These are phyloP conservation scores for Suhomyces xylopsoci DNA, from an alignment of 805 yeast genomes.

Conservation along the genomic window DNA sequence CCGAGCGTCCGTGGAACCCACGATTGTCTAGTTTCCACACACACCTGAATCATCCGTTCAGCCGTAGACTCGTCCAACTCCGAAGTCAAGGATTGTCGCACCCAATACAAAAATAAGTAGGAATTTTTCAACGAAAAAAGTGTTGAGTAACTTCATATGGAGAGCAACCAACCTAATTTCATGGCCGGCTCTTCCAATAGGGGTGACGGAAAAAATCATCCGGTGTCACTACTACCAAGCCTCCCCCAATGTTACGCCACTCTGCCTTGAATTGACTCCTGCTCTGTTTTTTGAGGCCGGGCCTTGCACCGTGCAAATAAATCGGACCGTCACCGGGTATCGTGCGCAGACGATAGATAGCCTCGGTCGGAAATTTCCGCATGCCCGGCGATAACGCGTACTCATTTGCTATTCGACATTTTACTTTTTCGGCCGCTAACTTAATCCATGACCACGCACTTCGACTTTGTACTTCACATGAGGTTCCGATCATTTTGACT, in stretches of 20 bases:
- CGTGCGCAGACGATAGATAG: neutral
- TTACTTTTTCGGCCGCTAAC: neutral
- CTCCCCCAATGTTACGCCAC: neutral
- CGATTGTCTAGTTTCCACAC: neutral
- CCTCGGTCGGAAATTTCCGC: slow-evolving; percentile 10
- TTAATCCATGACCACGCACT: neutral
- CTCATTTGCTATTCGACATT: neutral
- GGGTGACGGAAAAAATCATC: neutral
- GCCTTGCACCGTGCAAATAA: neutral
- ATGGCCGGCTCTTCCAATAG: neutral
- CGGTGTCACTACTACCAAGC: neutral
- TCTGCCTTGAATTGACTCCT: neutral
- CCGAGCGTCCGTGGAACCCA: neutral
- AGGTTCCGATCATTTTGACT: slow-evolving; percentile 1
- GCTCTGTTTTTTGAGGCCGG: neutral
- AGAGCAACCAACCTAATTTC: neutral
- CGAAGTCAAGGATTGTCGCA: neutral
- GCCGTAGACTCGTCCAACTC: neutral
- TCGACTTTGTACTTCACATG: neutral
- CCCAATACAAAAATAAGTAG: neutral
- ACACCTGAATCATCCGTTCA: neutral
- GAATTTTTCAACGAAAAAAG: neutral
- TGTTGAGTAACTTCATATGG: neutral
- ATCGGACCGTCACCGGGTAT: neutral
- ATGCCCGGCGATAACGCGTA: slow-evolving; percentile 1